Conservation (phyloP, 805 yeast species). For the Yamadazyma takamatsuzukensis region DNA sequence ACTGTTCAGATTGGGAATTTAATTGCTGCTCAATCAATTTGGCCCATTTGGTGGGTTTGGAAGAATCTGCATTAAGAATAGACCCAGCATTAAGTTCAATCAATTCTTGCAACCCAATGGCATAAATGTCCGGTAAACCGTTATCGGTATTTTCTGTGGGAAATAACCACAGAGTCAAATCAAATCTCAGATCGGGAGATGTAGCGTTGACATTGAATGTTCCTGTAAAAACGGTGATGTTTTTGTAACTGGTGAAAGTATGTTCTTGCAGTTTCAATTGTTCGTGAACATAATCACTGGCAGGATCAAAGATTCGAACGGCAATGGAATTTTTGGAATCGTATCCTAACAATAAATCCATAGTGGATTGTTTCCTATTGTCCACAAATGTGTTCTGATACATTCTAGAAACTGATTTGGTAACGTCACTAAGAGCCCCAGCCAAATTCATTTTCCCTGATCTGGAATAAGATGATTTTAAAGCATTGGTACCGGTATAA, state of each 20-base stretch:
- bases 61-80: slow-evolving; percentile 79
- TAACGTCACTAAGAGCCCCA: slow-evolving; percentile 95
- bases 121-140: slow-evolving; percentile 68
- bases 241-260: slow-evolving; percentile 57
- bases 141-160: slow-evolving; percentile 49
- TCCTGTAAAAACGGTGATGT: slow-evolving; percentile 70
- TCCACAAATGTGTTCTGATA: slow-evolving; percentile 96
- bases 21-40: slow-evolving; percentile 57
- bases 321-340: slow-evolving; percentile 60
- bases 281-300: slow-evolving; percentile 75
- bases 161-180: slow-evolving; percentile 75
- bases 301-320: slow-evolving; percentile 82
- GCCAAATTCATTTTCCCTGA: slow-evolving; percentile 96
- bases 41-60: slow-evolving; percentile 79
- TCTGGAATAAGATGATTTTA: slow-evolving; percentile 88
- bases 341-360: slow-evolving; percentile 82
- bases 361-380: slow-evolving; percentile 82
- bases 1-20: slow-evolving; percentile 44
- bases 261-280: slow-evolving; percentile 48
- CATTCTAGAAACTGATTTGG: slow-evolving; percentile 91
- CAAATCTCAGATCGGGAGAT: slow-evolving; percentile 39
- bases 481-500: slow-evolving; percentile 56
- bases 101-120: slow-evolving; percentile 92
- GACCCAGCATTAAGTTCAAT: slow-evolving; percentile 92
- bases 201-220: slow-evolving; percentile 87